Base-by-base conservation (phyloP, 2,329 filamentous ascomycete genomes). In the Alternaria dauci region DNA sequence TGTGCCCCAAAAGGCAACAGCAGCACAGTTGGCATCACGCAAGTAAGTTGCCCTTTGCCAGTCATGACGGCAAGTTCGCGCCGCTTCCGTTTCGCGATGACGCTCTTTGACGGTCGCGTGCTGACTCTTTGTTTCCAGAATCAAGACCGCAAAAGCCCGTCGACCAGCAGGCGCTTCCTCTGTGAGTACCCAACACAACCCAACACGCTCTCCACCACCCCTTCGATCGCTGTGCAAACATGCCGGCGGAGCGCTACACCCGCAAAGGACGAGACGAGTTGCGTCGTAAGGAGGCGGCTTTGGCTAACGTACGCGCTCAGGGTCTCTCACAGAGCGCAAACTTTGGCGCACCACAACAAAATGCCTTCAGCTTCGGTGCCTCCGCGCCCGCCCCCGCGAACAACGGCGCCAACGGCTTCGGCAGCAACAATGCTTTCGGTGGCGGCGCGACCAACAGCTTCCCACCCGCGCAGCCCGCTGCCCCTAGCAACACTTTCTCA, bases 21-120 rank as follows among this genome's bases (percentile, higher is more conserved):
- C 84, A 39, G 84, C 84, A 39, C 84, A 86, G 75, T 52, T 86
- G 75, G 84, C 85, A 32, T 77, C 74, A 61, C 81, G 85, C 78
- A 86, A 82, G 85, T 86, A 79, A 81, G 85, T 86, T 47, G 63
- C 38, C 54, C 42, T 53, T 57, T 36, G 26, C 55, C 28, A 28
- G 34, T 44, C 59, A 28, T 28, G 26, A 38, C 25, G 43, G 28
- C 39, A 25, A 51, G 25, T n/a, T 50, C 23, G 4, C 38, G 14
- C 20, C 11, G 25, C 23, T 26, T 32, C 23, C 18, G 3, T 30
- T 7, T 26, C 26, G 48, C 39, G 34, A 59, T 34, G 55, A 53
- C 34, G 56, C 55, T 44, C 59, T 55, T 60, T 58, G 32, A 46
- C 47, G 12, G 58, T 55, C 55, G 59, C 53, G 9, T 30, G 57